Conservation (phyloP, 2,329 filamentous ascomycete genomes). For the Monilinia vaccinii-corymbosi region DNA sequence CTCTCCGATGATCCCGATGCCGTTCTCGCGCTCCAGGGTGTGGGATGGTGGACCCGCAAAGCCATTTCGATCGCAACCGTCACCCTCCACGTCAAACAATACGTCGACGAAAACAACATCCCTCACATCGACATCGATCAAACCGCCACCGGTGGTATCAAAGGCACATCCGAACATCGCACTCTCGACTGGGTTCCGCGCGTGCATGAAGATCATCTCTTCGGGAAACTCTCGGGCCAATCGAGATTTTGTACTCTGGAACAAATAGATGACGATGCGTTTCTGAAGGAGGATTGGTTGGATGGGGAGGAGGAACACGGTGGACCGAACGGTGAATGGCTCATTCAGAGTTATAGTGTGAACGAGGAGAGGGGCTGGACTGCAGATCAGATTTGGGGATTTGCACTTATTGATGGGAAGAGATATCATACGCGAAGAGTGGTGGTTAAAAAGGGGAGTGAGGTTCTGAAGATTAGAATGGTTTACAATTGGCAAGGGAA, state of each 20-base stretch:
- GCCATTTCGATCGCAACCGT: constrained; percentile 50
- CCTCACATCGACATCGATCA: constrained; percentile 51
- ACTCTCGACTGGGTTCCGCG: constrained; percentile 45
- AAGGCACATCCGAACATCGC: constrained; percentile 49
- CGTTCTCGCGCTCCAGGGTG: constrained; percentile 49
- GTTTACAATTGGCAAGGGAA: constrained; percentile 34
- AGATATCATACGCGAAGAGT: constrained; percentile 34
- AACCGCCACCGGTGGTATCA: constrained; percentile 51
- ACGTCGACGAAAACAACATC: constrained; percentile 32
- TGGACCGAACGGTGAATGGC: constrained; percentile 34
- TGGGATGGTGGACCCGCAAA: constrained; percentile 50
- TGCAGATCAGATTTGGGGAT: constrained; percentile 44
- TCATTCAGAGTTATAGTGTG: constrained; percentile 41
- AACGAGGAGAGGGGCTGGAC: constrained; percentile 43
- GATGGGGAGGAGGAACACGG: constrained; percentile 35
- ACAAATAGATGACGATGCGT: constrained; percentile 31
- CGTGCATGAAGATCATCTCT: constrained; percentile 51
- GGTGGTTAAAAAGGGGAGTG: constrained; percentile 32
- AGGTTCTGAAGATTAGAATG: constrained; percentile 32
- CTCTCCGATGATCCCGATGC: constrained; percentile 49
- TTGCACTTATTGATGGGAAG: constrained; percentile 34
- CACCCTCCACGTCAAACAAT: constrained; percentile 37
- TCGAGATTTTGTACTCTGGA: constrained; percentile 19
- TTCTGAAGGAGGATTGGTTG: constrained; percentile 40
- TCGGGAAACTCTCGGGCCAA: constrained; percentile 40